Base-by-base conservation (phyloP, 2,329 filamentous ascomycete species). In the Xylariomycetidae sp. region DNA sequence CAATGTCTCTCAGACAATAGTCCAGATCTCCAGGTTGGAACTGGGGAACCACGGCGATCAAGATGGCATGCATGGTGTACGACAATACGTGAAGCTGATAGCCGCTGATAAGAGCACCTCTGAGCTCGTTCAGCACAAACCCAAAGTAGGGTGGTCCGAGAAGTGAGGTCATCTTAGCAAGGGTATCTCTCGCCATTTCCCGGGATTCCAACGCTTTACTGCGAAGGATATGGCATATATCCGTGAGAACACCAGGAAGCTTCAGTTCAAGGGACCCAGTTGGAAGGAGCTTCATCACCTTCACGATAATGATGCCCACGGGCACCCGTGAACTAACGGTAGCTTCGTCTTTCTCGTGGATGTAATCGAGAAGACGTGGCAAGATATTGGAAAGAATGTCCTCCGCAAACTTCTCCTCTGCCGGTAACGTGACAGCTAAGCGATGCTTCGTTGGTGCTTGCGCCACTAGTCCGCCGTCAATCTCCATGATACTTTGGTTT, bases 31-130 rank as follows among this genome's bases (percentile, higher is more conserved):
- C 92, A 13, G 88, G 80, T 25, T 78, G 69, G 50, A 88, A 85
- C 3, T 77, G 70, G 8, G 87, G 82, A 9, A 83, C 78, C 7
- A 82, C 78, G 5, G 79, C 74, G 9, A 96, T 78, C 14, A 98
- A 67, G 31, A 98, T 86, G 0, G 88, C 87, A 62, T 98, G 92
- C 56, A 98, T 77, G 0, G 92, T 97, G 58, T 86, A 98, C 0
- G 90, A 96, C 16, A 98, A 69, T 8, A 98, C 88, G 57, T 98
- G 92, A 25, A 97, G 73, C 52, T 98, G 92, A 52, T 94, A 95
- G 4, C 92, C 92, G 50, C 82, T 77, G 29, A 81, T 82, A 10
- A 98, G 70, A 6, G 90, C 87, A 37, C 83, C 82, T 31, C 88
- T 76, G 16, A 98, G 68, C 56, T 97, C 89, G 54, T 89, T 94